A percentile compares a stretch with the other conserved stretches of the same genome.
Conservation (phyloP, 1,284 basidiomycete genomes). For the Waitea zeae region DNA sequence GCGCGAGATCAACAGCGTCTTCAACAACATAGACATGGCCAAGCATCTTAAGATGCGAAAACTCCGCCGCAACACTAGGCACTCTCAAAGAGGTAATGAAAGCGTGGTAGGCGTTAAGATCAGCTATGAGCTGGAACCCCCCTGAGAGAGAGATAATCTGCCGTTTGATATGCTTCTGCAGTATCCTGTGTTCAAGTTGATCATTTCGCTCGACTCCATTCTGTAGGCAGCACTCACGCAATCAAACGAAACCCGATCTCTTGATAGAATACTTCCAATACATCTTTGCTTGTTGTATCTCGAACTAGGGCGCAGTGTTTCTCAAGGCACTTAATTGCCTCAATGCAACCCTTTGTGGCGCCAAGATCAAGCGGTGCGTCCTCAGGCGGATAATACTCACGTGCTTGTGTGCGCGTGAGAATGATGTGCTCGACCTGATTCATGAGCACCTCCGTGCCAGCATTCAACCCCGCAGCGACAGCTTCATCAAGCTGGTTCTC, state of each 20-base stretch:
- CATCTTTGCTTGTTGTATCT: conserved; percentile 89
- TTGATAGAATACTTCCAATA: conserved; percentile 94
- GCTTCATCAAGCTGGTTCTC: conserved; percentile 85
- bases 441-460: conserved; percentile 92
- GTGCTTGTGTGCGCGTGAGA: conserved; percentile 60
- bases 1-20: conserved; percentile 86
- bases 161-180: conserved; percentile 93
- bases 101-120: conserved; percentile 82
- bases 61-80: conserved; percentile 62
- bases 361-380: conserved; percentile 61
- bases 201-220: neutral
- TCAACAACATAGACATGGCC: conserved; percentile 89
- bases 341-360: conserved; percentile 73
- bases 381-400: conserved; percentile 83
- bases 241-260: conserved; percentile 90
- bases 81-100: conserved; percentile 77
- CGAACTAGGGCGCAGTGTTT: conserved; percentile 83
- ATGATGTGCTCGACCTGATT: conserved; percentile 95
- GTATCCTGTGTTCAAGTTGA: conserved; percentile 34
- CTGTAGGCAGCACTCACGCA: conserved; percentile 34
- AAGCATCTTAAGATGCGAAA: conserved; percentile 90
- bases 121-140: conserved; percentile 91
- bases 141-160: conserved; percentile 91
- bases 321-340: conserved; percentile 75
- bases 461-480: conserved; percentile 85